A percentile compares a stretch with the other conserved stretches of the same genome.
Evolutionary conservation across 163 green algal genomes (phyloP).

Genomic region (Scenedesmus sp.): DNA sequence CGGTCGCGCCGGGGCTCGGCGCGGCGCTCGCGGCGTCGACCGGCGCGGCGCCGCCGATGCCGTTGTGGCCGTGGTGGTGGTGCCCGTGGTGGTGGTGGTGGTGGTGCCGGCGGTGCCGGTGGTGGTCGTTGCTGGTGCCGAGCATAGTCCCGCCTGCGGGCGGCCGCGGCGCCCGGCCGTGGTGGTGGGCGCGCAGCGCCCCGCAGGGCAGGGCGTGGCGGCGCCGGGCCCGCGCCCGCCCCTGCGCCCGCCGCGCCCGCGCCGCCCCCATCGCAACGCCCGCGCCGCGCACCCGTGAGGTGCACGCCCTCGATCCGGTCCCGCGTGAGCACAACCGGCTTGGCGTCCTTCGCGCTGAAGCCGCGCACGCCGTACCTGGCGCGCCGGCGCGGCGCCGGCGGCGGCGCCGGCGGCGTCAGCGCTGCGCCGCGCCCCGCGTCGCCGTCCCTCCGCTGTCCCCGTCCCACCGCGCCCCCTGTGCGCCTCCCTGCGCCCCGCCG

Average conservation of each 20-base stretch:
- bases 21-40: too few species aligned
- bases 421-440: too few species aligned
- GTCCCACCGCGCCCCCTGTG: too few species aligned
- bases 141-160: slow-evolving; percentile 87
- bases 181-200: too few species aligned
- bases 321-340: slow-evolving; percentile 80
- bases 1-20: background rate
- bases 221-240: too few species aligned
- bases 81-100: background rate
- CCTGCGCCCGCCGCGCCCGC: too few species aligned
- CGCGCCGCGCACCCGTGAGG: slow-evolving; percentile 82
- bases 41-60: too few species aligned
- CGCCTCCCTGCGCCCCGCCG: too few species aligned
- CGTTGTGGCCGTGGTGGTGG: background rate
- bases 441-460: too few species aligned
- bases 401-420: slow-evolving; percentile 57
- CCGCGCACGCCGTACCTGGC: slow-evolving; percentile 86
- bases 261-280: too few species aligned
- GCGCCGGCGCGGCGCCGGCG: slow-evolving; percentile 64
- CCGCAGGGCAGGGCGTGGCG: too few species aligned
- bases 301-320: slow-evolving; percentile 92
- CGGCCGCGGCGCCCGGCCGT: too few species aligned
- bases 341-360: slow-evolving; percentile 85
- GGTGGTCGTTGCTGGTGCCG: slow-evolving; percentile 72
- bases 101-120: background rate